phyloP scores from a whole-genome alignment of 768 basidiomycete species.

The Kwoniella sp. region DNA sequence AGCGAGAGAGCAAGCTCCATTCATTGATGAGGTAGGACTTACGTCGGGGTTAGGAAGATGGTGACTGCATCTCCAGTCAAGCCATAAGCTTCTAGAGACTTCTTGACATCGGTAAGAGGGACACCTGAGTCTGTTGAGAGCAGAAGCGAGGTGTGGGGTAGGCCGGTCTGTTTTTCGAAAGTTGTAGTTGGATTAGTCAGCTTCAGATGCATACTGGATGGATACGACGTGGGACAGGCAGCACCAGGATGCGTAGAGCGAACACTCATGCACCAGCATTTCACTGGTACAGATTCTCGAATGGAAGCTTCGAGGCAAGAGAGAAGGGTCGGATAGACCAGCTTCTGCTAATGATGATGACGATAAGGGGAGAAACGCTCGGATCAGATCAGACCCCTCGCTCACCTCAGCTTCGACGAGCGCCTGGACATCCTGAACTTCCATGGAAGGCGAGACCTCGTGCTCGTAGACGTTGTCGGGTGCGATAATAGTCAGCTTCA shows the following conservation, averaged over 20 bases:
- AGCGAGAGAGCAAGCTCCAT: not conserved
- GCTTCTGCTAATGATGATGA: no score
- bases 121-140: constrained; percentile 43
- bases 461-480: constrained; percentile 59
- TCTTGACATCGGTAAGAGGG: constrained; percentile 32
- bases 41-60: constrained; percentile 48
- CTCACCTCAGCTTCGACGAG: constrained; percentile 92
- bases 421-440: constrained; percentile 88
- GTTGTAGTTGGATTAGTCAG: constrained; percentile 12
- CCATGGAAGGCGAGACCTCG: constrained; percentile 88
- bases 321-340: no score
- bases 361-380: no score
- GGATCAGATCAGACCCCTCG: constrained; percentile 10
- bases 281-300: no score
- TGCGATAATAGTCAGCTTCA: constrained; percentile 57
- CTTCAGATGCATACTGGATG: no score
- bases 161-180: constrained; percentile 31
- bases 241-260: no score
- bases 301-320: no score
- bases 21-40: constrained; percentile 24
- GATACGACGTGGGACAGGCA: no score
- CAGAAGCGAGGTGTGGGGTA: constrained; percentile 26
- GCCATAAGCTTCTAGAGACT: constrained; percentile 46
- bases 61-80: constrained; percentile 42
- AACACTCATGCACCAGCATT: no score